phyloP scores from a whole-genome alignment of 179 eudicot species.

The Spinacia oleracea region DNA sequence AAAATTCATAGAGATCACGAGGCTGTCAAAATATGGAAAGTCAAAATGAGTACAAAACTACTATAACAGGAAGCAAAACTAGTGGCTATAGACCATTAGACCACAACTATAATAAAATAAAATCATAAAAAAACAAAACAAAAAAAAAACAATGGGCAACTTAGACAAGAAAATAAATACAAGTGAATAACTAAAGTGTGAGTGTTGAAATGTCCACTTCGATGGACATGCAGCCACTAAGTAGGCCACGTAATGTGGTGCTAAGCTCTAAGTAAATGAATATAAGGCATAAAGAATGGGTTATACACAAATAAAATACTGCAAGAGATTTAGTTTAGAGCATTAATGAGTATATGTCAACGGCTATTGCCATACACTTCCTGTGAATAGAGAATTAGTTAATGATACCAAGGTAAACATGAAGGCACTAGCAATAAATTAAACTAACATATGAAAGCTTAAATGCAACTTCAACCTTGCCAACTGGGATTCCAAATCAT shows the following conservation, averaged over 20 bases:
- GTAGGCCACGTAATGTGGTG: constrained; percentile 25
- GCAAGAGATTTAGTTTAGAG: constrained; percentile 26
- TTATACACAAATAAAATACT: constrained; percentile 18
- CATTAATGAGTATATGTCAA: constrained; percentile 33
- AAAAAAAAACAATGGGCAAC: constrained; percentile 18
- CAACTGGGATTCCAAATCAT: constrained; percentile 21
- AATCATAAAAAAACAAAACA: too few relatives aligned
- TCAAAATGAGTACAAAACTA: constrained; percentile 8
- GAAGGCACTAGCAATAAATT: constrained; percentile 23
- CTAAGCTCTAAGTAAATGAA: constrained; percentile 20
- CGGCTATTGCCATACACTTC: constrained; percentile 13
- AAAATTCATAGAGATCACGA: constrained; percentile 4
- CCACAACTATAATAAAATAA: constrained; percentile 1
- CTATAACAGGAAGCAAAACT: constrained; percentile 12
- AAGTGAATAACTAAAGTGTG: constrained; percentile 22
- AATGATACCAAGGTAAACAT: constrained; percentile 21
- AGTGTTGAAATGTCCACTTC: constrained; percentile 5
- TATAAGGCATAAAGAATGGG: constrained; percentile 20
- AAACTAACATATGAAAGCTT: constrained; percentile 14
- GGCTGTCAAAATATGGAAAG: background rate
- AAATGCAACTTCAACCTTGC: constrained; percentile 14
- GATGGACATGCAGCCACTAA: constrained; percentile 18
- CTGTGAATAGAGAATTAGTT: constrained; percentile 31
- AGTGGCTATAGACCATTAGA: background rate
- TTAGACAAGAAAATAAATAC: constrained; percentile 6